Base-by-base conservation (phyloP, 2,329 filamentous ascomycete genomes). In the Epichloe glyceriae region DNA sequence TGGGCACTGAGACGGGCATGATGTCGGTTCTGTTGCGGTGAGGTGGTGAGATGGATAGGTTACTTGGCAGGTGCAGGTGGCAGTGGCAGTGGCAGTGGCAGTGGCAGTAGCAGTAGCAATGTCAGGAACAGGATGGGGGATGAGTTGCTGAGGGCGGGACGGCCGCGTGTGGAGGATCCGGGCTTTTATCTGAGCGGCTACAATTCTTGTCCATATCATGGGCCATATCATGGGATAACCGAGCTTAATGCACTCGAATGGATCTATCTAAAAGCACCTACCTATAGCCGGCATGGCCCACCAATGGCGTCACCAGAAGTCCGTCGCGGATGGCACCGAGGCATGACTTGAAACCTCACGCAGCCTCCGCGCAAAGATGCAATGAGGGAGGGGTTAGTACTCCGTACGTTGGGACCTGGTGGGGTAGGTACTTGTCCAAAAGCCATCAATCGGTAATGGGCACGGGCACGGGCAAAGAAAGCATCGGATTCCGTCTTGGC, bases 1-100 rank as follows among this genome's bases (percentile, higher is more conserved):
- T 66, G 60, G 82, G 80, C 54, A 82, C 67, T 62, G 67, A 57
- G 60, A 76, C 70, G 71, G 76, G 75, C 78, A 82, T 79, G 50
- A 30, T 63, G 56, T 35, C 12, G 44, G 6, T n/a, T 20, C 33
- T 47, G 26, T 19, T 14, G 26, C 19, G n/a, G 19, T 37, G 17
- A 14, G 12, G 38, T 15, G 35, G 10, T 17, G 8, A 19, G 5
- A 10, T 39, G 22, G 10, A 12, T 3, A 14, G 15, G 5, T n/a
- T 5, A 7, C 14, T 37, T 14, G 35, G 42, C 26, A 4, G 26
- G 7, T 30, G 26, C 4, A 4, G 26, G 26, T 30, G 2, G n/a
- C 14, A 41, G 38, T 34, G 22, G 10, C 10, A 40, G 22, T 5
- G 19, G 17, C 26, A 30, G 19, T n/a, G 10, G 15, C 14, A n/a